phyloP scores from a whole-genome alignment of 2,329 filamentous ascomycete species.

The Bimuria novae-zelandiae region DNA sequence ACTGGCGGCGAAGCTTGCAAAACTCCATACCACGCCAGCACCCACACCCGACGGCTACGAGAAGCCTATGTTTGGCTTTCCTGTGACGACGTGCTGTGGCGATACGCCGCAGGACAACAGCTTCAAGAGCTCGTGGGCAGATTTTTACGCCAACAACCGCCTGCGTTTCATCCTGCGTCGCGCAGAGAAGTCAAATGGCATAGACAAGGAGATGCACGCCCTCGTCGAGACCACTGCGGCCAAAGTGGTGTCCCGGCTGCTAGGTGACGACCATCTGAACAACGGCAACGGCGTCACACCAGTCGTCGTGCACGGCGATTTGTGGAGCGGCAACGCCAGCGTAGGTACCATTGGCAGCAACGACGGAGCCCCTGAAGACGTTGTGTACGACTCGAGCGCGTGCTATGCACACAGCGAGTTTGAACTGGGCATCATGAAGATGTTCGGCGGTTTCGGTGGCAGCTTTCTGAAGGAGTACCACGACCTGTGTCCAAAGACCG shows the following conservation, averaged over 20 bases:
- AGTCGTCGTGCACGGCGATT: conserved; percentile 84
- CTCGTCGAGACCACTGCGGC: conserved; percentile 68
- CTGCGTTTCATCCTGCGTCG: conserved; percentile 67
- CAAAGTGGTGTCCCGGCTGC: conserved; percentile 73
- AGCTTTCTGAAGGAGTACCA: conserved; percentile 80
- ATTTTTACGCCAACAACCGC: conserved; percentile 81
- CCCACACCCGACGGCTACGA: conserved; percentile 64
- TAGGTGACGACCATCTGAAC: conserved; percentile 70
- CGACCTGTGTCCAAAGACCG: conserved; percentile 73
- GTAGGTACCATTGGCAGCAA: conserved; percentile 62
- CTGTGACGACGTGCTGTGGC: conserved; percentile 83
- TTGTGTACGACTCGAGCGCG: conserved; percentile 80
- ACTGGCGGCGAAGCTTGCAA: conserved; percentile 76
- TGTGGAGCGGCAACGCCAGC: conserved; percentile 89
- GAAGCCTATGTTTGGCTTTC: conserved; percentile 77
- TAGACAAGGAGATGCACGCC: conserved; percentile 63
- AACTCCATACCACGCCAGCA: conserved; percentile 76
- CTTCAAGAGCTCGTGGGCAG: conserved; percentile 75
- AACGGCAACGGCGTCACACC: conserved; percentile 66
- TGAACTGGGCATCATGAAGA: conserved; percentile 90
- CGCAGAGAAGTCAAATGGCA: conserved; percentile 65
- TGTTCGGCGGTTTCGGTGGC: conserved; percentile 87
- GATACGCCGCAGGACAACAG: conserved; percentile 80
- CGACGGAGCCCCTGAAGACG: conserved; percentile 70
- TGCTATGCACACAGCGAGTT: conserved; percentile 89